Base-by-base conservation (phyloP, 345 rosid species). In the Eutrema yunnanense region DNA sequence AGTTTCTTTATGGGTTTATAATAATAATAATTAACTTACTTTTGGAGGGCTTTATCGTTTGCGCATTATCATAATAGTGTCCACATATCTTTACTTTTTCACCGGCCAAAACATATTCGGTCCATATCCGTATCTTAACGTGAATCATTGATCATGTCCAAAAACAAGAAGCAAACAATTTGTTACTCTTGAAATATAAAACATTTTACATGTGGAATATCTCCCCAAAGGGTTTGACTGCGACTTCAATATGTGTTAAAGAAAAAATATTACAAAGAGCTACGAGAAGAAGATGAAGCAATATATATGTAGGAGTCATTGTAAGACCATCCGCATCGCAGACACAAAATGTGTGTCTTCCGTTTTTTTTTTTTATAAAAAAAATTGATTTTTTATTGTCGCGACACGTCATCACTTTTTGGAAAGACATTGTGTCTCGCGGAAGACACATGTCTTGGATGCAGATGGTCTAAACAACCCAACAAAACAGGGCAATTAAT, bases 101-200 rank as follows among this genome's bases (percentile, higher is more conserved):
- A 66, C 78, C 78, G 78, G 73, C 78, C 78, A 66, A 74, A 71
- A 40, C 14, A 48, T 32, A 41, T 57, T 73, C 47, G 64, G 62
- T 59, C 67, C 78, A 73, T 67, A 58, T 58, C 47, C 61, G 62
- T 50, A 41, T 58, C 61, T 40, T 42, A 8, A 46, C 40, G 71
- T 55, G 71, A 43, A 63, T 44, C 38, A 63, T n/a, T 47, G 47
- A 26, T 73, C 71, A 64, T 37, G 38, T 52, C 30, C 9, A 44
- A 52, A 43, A 33, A 43, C 65, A 44, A 34, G 3, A 53, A 63
- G 19, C 4, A 16, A 63, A 30, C 36, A 62, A 13, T 30, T 62
- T 53, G 6, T 33, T 5, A 19, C 62, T 22, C 29, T 14, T 43
- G 3, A 13, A 42, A 19, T 19, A 37, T 38, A 7, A 33, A 32